Conservation (phyloP, 371 early-diverging fungal species). For the Fennellomyces sp. region DNA sequence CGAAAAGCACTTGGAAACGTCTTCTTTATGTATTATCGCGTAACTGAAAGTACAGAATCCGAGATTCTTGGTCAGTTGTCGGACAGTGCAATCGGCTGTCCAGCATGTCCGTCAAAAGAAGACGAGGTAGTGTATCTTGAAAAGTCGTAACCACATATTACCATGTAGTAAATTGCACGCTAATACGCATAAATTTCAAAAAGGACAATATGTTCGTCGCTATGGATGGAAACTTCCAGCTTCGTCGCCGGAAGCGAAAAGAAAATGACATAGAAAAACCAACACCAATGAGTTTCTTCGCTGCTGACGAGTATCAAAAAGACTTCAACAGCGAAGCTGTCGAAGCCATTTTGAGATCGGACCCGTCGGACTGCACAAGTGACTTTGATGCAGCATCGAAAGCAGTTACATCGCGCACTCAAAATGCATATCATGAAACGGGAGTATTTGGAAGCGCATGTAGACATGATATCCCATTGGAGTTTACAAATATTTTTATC, state of each 20-base stretch:
- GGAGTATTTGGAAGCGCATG: conserved; percentile 3
- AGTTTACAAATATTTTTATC: background rate
- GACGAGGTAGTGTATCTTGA: too few species aligned
- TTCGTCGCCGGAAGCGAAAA: background rate
- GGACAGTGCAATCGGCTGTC: too few species aligned
- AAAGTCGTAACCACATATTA: too few species aligned
- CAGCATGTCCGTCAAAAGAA: too few species aligned
- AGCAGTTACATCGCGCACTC: background rate
- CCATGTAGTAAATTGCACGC: too few species aligned
- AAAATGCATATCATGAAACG: background rate
- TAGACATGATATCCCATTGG: conserved; percentile 11
- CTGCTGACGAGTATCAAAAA: background rate
- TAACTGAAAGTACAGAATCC: too few species aligned
- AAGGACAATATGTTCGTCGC: background rate
- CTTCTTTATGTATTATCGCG: too few species aligned
- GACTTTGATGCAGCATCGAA: background rate
- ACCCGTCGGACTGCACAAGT: background rate
- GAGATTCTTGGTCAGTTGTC: too few species aligned
- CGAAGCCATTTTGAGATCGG: too few species aligned
- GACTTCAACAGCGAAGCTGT: background rate
- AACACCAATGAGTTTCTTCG: background rate
- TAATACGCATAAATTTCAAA: too few species aligned
- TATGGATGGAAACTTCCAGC: background rate
- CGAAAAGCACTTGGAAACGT: too few species aligned
- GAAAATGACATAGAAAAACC: background rate